Base-by-base conservation (phyloP, 305 asterid species). In the Solanum aculeatissimum region DNA sequence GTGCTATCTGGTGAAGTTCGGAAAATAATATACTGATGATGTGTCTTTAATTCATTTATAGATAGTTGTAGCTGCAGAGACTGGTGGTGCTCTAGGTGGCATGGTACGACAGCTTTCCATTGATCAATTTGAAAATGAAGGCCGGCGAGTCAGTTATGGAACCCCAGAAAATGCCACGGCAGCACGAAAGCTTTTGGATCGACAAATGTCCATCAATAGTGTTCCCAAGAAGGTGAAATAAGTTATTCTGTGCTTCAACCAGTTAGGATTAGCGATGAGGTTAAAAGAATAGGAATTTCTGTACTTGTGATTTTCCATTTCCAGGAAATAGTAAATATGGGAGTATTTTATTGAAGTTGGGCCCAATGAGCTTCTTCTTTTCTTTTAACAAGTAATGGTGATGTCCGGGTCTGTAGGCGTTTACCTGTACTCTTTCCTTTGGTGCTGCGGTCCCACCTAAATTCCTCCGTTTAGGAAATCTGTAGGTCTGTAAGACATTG, bases 61-160 rank as follows among this genome's bases (percentile, higher is more conserved):
- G 99, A 98, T 97, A 32, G 99, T 97, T 83, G 95, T 97, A 84
- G 99, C 99, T 86, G 99, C 99, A 18, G 99, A 95, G 92, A 93
- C 98, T 47, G 95, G 99, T 85, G 99, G 99, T 69, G 97, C 99
- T 70, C 89, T 97, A 82, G 99, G 99, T 88, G 99, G 99, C 83
- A 92, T 97, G 95, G 99, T 96, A 81, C 92, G 99, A 88, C 99
- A 95, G 92, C 99, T 97, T 87, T 95, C 99, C 32, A 97, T 97
- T 19, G 99, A 97, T 90, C 99, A 97, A 86, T 97, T 97, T 65
- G 99, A 97, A 92, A 95, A 97, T 88, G 99, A 97, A 90, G 99
- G 99, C 87, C 92, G 99, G 86, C 90, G 98, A 78, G 99, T 97
- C 85, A 94, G 99, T 89, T 97, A 95, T 84, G 99, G 99, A 83